Percentiles rank a stretch among this genome's conserved stretches.
Conservation (phyloP, 2,329 filamentous ascomycete genomes). For the Clarireedia sp. region DNA sequence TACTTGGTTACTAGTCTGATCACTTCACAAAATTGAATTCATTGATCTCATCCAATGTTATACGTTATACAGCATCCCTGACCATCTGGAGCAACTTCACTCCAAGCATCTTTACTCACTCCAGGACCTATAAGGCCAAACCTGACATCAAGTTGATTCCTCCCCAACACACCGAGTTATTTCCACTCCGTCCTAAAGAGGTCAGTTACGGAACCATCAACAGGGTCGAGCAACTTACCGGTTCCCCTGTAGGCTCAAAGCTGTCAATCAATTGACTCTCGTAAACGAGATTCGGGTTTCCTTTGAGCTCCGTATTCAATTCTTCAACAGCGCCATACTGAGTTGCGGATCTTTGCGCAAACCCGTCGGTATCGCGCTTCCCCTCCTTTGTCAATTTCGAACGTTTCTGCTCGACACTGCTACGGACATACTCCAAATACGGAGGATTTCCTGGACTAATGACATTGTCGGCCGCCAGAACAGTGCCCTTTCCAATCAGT, state of each 20-base stretch:
- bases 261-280: slow-evolving; percentile 55
- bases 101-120: no score
- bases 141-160: neutral
- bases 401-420: slow-evolving; percentile 54
- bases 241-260: slow-evolving; percentile 59
- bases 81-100: no score
- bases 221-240: slow-evolving; percentile 38
- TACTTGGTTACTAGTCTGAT: no score
- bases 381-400: slow-evolving; percentile 37
- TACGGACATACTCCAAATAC: slow-evolving; percentile 63
- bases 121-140: no score
- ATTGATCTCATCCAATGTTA: no score
- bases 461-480: slow-evolving; percentile 63
- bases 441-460: slow-evolving; percentile 64
- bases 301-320: slow-evolving; percentile 31
- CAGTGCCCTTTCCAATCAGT: slow-evolving; percentile 53
- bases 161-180: slow-evolving; percentile 4
- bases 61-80: no score
- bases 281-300: slow-evolving; percentile 60
- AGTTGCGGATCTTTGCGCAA: slow-evolving; percentile 15
- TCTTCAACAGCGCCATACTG: slow-evolving; percentile 34
- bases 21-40: no score
- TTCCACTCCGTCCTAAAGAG: slow-evolving; percentile 1
- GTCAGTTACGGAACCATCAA: neutral
- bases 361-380: slow-evolving; percentile 32